Evolutionary conservation across 495 filamentous ascomycete species (phyloP).

Genomic region (Thermothielavioides terrestris): DNA sequence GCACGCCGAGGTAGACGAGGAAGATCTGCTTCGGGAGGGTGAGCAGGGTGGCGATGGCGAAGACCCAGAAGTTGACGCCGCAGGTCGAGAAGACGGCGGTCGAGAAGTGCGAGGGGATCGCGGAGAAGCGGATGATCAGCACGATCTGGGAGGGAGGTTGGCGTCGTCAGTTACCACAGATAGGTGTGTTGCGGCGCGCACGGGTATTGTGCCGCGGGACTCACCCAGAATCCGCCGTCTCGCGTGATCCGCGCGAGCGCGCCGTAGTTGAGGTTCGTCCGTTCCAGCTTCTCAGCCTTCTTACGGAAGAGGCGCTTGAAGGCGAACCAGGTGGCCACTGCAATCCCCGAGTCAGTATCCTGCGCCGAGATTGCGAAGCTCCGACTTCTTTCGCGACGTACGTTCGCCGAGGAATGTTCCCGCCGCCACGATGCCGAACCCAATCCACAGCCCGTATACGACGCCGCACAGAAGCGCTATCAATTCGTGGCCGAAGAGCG

Average conservation of each 20-base stretch:
- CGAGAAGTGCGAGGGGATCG: conserved; percentile 26
- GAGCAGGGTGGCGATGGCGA: conserved; percentile 25
- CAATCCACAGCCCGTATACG: conserved; percentile 26
- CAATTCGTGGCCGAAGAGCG: conserved; percentile 29
- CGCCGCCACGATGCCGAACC: conserved; percentile 25
- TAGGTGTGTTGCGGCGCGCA: too few species aligned
- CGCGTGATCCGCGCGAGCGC: conserved; percentile 22
- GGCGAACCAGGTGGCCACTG: conserved; percentile 22
- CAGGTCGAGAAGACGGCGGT: conserved; percentile 30
- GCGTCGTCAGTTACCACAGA: neutral
- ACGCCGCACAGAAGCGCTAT: conserved; percentile 27
- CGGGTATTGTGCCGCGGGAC: neutral
- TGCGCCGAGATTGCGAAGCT: neutral
- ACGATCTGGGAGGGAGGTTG: conserved; percentile 10
- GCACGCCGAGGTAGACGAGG: conserved; percentile 28
- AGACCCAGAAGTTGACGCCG: conserved; percentile 27
- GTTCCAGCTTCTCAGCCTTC: conserved; percentile 21
- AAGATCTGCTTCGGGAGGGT: conserved; percentile 29
- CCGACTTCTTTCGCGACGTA: neutral
- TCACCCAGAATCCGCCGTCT: conserved; percentile 23
- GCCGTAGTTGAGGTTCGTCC: conserved; percentile 26
- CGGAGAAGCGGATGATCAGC: conserved; percentile 26
- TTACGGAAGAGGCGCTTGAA: conserved; percentile 21
- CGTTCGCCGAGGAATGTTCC: conserved; percentile 26
- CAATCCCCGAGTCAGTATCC: neutral